phyloP scores from a whole-genome alignment of 2,329 filamentous ascomycete species.

The Chrysosporium keratinophilum region DNA sequence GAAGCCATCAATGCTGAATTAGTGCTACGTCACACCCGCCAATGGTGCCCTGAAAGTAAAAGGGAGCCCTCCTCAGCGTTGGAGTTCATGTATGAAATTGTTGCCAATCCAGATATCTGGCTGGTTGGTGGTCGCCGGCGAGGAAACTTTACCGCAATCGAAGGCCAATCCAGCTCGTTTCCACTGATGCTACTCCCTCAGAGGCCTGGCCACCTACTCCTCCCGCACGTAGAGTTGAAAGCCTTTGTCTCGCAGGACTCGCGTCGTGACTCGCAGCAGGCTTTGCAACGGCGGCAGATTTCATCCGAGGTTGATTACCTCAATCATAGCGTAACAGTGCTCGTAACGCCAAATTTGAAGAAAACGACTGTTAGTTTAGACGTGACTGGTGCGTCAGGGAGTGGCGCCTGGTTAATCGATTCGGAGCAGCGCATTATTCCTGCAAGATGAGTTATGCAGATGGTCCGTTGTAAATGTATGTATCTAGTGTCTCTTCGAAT shows the following conservation, averaged over 20 bases:
- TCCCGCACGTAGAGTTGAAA: slow-evolving; percentile 69
- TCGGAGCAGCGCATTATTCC: slow-evolving; percentile 37
- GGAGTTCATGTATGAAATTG: slow-evolving; percentile 75
- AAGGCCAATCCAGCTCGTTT: slow-evolving; percentile 45
- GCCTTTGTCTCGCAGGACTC: slow-evolving; percentile 41
- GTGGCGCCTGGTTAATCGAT: slow-evolving; percentile 55
- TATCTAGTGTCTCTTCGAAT: background rate
- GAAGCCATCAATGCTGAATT: slow-evolving; percentile 40
- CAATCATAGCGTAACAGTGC: slow-evolving; percentile 65
- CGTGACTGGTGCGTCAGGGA: slow-evolving; percentile 45
- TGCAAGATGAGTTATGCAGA: background rate
- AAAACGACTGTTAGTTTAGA: slow-evolving; percentile 65
- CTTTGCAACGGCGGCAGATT: slow-evolving; percentile 29
- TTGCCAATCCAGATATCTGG: slow-evolving; percentile 65
- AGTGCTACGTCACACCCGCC: slow-evolving; percentile 45
- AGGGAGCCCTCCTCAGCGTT: slow-evolving; percentile 41
- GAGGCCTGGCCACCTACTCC: slow-evolving; percentile 63
- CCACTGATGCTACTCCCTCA: slow-evolving; percentile 70
- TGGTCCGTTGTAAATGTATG: background rate
- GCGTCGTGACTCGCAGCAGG: slow-evolving; percentile 16
- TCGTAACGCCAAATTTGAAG: slow-evolving; percentile 60
- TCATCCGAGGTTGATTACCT: slow-evolving; percentile 69
- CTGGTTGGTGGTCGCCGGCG: slow-evolving; percentile 72
- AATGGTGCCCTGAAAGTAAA: slow-evolving; percentile 37
- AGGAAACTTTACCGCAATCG: slow-evolving; percentile 54